Base-by-base conservation (phyloP, 768 basidiomycete species). In the Calocybe indica region DNA sequence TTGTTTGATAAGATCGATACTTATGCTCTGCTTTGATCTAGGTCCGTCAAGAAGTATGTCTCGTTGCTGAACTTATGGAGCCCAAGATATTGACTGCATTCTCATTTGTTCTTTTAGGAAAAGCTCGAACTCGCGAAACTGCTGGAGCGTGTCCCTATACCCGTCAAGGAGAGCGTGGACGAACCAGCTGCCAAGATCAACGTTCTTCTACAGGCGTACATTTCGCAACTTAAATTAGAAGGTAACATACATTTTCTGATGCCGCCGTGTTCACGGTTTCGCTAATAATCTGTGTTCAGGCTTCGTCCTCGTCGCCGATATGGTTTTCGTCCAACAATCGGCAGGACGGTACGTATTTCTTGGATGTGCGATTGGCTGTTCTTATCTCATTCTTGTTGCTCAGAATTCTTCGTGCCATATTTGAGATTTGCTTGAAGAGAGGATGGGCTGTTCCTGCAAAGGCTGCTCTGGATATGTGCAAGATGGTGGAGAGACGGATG, bases 101-200 rank as follows among this genome's bases (percentile, higher is more conserved):
- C n/a, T 47, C 9, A 8, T 43, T 62, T 78, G 12, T 37, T 36
- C 5, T 5, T 14, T 48, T 32, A 67, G 68, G 89, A 92, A 66
- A 96, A 95, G 61, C 74, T 94, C 4, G 94, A 98, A 58, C 75
- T 96, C 11, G 78, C 82, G 5, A 94, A 94, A 59, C 72, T 97
- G 6, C 70, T 97, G 38, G 95, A 99, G 60, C 79, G 92, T 1
- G 95, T 98, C 0, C 95, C 95, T 1, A 93, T 99, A 38, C 96
- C 96, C 0, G 88, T 98, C 56, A 98, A 98, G 67, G 96, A 99
- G 66, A 76, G 83, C 43, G 92, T 95, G 5, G 95, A 99, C 50
- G 95, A 99, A 57, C 92, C 93, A 0, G 88, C 92, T 0, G 89
- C 96, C 6, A 99, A 99, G 70, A 92, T 97, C 64, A 98, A 98